These are phyloP conservation scores for Theileria sp. DNA, from an alignment of 169 alveolate genomes.

Conservation along the genomic window DNA sequence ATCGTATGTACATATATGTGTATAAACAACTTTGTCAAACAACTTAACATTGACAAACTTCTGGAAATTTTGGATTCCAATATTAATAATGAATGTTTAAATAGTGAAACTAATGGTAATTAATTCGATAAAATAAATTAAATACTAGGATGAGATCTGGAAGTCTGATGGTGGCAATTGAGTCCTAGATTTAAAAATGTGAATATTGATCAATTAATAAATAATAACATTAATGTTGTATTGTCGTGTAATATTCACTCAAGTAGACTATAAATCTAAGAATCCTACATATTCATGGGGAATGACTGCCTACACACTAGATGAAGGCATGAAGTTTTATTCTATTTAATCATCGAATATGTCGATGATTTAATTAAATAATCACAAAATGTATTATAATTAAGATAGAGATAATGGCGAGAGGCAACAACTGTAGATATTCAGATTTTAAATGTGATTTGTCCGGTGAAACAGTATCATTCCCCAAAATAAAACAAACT, in stretches of 20 bases:
- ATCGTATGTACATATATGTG: conserved; percentile 5
- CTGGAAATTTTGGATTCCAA: neutral
- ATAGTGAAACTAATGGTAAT: neutral
- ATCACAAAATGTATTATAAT: neutral
- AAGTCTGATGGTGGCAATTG: neutral
- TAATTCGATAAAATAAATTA: no score
- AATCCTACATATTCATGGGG: conserved; percentile 20
- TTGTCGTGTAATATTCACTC: neutral
- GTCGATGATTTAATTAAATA: neutral
- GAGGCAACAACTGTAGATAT: conserved; percentile 33
- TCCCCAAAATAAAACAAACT: conserved; percentile 43
- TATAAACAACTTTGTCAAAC: neutral
- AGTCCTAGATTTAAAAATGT: neutral
- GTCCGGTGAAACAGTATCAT: conserved; percentile 41
- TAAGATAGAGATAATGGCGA: conserved; percentile 19
- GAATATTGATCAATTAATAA: neutral
- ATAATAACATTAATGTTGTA: neutral
- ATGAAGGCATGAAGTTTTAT: neutral
- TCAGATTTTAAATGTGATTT: conserved; percentile 62
- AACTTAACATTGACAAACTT: neutral
- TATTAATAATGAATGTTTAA: neutral
- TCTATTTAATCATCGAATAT: neutral
- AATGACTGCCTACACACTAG: conserved; percentile 3
- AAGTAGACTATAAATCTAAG: neutral
- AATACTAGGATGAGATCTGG: neutral